Base-by-base conservation (phyloP, 2,329 filamentous ascomycete species). In the Colletotrichum sp. region DNA sequence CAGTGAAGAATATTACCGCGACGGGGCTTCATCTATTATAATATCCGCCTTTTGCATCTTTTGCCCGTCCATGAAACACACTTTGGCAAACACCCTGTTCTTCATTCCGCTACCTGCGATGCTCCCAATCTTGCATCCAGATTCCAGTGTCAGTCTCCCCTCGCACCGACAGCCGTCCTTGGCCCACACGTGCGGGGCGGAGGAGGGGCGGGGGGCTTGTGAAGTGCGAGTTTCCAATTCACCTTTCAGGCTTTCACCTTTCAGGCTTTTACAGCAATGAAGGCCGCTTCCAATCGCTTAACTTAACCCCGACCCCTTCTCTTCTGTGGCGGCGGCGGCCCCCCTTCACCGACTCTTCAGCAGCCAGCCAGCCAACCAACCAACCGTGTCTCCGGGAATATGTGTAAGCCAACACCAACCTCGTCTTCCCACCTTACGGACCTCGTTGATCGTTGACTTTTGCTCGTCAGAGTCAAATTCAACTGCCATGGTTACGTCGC, bases 261-360 rank as follows among this genome's bases (percentile, higher is more conserved):
- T 13, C 52, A 36, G n/a, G 38, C 18, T n/a, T 43, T 18, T 16
- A 43, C 38, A 30, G 26, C 24, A 18, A 28, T 18, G 8, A 15
- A n/a, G 16, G 61, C 30, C 61, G 16, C 36, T 18, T 48, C 38
- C 38, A 48, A 28, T 66, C 30, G 24, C 34, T 66, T 66, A 65
- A 48, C n/a, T 66, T 7, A 13, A 58, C 15, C 34, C 43, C 60
- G 38, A 32, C 16, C 32, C 30, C 69, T 18, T 71, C 13, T 26
- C 13, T 64, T 13, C 13, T 64, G 55, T 63, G 24, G 28, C 13
- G n/a, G 28, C 13, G n/a, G 34, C 36, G 32, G 12, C 36, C 36
- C 57, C 48, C 60, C 52, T 71, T 74, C 67, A 71, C 67, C 67
- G 60, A 74, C 72, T 66, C 26, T 71, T 71, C 26, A 36, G 16